Evolutionary conservation across 345 rosid genomes (phyloP).

Genomic region (Turritis glabra): DNA sequence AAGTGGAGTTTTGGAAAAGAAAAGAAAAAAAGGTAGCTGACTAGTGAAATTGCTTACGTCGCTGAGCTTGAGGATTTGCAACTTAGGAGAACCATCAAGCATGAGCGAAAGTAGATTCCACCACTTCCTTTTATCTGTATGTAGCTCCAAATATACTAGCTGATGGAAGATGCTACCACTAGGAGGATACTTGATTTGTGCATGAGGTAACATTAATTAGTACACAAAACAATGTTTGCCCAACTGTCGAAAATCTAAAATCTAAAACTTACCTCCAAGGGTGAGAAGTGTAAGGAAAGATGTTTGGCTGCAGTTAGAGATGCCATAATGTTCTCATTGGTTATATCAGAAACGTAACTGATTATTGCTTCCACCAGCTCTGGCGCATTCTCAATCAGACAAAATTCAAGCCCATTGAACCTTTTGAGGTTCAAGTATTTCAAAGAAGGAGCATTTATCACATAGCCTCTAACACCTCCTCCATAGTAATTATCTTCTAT

Average conservation of each 20-base stretch:
- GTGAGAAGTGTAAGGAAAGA: background rate
- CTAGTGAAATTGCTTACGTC: background rate
- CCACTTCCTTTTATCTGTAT: background rate
- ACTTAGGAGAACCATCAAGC: background rate
- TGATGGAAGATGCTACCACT: background rate
- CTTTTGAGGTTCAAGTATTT: background rate
- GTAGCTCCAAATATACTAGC: background rate
- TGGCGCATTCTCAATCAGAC: background rate
- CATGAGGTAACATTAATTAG: background rate
- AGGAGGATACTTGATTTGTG: background rate
- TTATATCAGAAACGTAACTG: background rate
- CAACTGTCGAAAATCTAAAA: background rate
- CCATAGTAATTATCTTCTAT: background rate
- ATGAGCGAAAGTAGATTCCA: background rate
- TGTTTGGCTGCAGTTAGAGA: background rate
- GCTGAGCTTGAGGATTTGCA: background rate
- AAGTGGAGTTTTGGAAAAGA: background rate
- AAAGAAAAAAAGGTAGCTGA: too few species aligned
- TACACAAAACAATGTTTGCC: background rate
- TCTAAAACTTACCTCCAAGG: background rate
- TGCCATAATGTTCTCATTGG: background rate
- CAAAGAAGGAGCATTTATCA: constrained; percentile 12
- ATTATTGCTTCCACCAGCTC: constrained; percentile 14
- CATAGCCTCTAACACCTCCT: background rate
- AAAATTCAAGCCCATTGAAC: background rate